Base-by-base conservation (phyloP, 2,329 filamentous ascomycete genomes). In the Aspergillus uvarum region DNA sequence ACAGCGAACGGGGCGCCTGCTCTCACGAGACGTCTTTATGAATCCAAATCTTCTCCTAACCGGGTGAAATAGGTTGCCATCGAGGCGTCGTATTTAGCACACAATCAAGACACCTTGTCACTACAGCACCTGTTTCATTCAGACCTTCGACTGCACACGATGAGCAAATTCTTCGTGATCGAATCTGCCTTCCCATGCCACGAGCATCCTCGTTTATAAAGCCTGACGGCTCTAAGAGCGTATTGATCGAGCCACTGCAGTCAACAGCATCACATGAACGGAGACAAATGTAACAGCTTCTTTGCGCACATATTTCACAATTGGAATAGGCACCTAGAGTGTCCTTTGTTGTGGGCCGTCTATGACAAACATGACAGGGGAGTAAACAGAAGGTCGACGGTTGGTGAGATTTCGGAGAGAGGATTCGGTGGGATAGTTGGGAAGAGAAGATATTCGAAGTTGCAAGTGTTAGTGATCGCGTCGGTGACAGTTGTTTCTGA, bases 221-320 rank as follows among this genome's bases (percentile, higher is more conserved):
- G n/a, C 51, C 50, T 7, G 52, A 19, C 29, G 65, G 57, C 16
- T 47, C 42, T 2, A 26, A 58, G 55, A 7, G 19, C 48, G 0
- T 38, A 49, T 59, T 50, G 16, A 44, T 56, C 19, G 51, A 60
- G 8, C 64, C 64, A n/a, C 63, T 57, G 57, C 75, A 78, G 51
- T 70, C 59, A 16, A 63, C 19, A 5, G 70, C 66, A 54, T 76
- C 74, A 54, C 77, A 79, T 56, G 76, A 71, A 16, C 76, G 70
- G 48, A 79, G 65, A 66, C 76, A 79, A 42, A 79, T 77, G 59
- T 77, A 79, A 55, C 77, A 79, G 38, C 75, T 72, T 42, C 76
- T 69, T 47, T 74, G 61, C 8, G 67, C 67, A 54, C 77, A 79
- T 12, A 77, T 56, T 54, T 77, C 73, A 59, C 76, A 79, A 59